A percentile compares a stretch with the other conserved stretches of the same genome.
phyloP scores from a whole-genome alignment of 73 alveolate species.

The Durusdinium trenchii region DNA sequence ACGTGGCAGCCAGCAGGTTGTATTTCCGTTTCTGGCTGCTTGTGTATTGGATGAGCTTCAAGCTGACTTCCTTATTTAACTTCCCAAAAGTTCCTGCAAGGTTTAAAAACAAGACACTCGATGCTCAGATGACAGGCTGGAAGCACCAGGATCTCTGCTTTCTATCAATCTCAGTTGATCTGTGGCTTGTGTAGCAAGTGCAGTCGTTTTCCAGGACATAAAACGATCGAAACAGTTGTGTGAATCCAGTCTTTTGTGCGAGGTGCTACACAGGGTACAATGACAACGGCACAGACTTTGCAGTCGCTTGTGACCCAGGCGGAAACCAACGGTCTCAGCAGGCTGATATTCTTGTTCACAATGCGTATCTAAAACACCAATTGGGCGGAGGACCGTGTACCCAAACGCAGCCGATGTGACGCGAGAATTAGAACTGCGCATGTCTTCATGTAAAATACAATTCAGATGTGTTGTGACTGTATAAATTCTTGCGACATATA shows the following conservation, averaged over 20 bases:
- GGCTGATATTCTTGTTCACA: neutral
- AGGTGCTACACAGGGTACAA: conserved; percentile 96
- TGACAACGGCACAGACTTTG: conserved; percentile 98
- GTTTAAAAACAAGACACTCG: conserved; percentile 80
- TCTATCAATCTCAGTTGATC: neutral
- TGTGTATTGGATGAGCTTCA: neutral
- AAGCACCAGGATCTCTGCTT: neutral
- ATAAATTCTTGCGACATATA: no score
- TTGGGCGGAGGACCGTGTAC: no score
- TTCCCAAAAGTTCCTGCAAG: neutral
- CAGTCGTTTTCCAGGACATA: neutral
- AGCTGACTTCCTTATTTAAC: neutral
- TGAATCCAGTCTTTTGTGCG: no score
- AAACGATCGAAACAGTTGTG: no score
- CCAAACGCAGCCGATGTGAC: no score
- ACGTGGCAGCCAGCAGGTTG: no score
- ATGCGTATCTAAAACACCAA: no score
- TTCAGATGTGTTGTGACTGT: no score
- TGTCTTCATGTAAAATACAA: no score
- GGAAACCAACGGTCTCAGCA: no score
- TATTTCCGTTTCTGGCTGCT: neutral
- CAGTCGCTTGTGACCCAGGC: conserved; percentile 98
- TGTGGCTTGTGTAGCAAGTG: neutral
- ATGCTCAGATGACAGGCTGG: conserved; percentile 83
- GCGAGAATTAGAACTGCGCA: no score